Evolutionary conservation across 1,284 basidiomycete species (phyloP).

Genomic region (Pulchroboletus neoregius): DNA sequence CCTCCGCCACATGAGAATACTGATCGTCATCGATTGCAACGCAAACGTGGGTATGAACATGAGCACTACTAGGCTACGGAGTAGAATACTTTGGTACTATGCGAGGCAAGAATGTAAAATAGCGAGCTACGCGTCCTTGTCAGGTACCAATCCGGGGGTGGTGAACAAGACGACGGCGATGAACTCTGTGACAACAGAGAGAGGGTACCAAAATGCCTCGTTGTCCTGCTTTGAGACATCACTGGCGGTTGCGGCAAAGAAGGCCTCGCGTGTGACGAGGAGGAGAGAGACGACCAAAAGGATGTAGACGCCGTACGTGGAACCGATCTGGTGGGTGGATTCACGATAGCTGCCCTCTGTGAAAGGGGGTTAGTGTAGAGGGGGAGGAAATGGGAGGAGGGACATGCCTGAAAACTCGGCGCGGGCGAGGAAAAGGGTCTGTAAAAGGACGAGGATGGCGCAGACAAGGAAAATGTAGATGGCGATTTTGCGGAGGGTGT

Average conservation of each 20-base stretch:
- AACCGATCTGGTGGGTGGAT: conserved; percentile 27
- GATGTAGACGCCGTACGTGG: conserved; percentile 34
- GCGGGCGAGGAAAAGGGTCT: conserved; percentile 28
- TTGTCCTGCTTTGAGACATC: conserved; percentile 30
- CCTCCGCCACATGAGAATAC: conserved; percentile 26
- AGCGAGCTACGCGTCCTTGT: background rate
- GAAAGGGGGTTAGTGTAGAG: background rate
- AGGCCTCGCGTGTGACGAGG: conserved; percentile 41
- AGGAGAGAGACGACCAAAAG: conserved; percentile 37
- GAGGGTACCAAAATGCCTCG: conserved; percentile 50
- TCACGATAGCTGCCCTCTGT: conserved; percentile 11
- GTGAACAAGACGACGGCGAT: conserved; percentile 40
- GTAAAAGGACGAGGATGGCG: conserved; percentile 36
- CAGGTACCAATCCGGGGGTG: conserved; percentile 41
- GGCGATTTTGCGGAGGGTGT: conserved; percentile 34
- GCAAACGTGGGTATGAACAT: background rate
- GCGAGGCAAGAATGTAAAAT: no score
- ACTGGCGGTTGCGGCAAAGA: conserved; percentile 37
- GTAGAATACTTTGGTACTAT: no score
- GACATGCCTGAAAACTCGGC: conserved; percentile 21
- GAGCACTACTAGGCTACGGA: background rate
- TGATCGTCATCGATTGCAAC: conserved; percentile 2
- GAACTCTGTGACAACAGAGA: conserved; percentile 43
- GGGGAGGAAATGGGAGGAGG: no score
- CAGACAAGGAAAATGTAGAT: conserved; percentile 45